Evolutionary conservation across 2,329 filamentous ascomycete genomes (phyloP), one percentile per base, ranked within the genome.

Genomic region (Claviceps sp.): DNA sequence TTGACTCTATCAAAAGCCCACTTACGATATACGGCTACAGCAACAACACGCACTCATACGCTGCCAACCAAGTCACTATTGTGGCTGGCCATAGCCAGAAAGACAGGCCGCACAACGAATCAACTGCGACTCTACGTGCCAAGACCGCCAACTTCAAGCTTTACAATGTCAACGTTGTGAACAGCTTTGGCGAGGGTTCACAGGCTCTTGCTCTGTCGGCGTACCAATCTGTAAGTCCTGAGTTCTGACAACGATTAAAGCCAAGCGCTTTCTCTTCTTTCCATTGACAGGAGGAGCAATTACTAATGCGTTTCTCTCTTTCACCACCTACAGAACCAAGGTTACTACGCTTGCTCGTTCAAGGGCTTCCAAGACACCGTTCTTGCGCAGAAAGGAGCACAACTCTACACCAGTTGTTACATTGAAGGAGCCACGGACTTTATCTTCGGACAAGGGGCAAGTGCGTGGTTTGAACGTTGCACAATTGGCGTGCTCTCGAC

Each of bases 21-120:
- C 64, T 82, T 26, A 76, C 73, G 34, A 72, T 82, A 55, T 79
- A 78, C 59, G 82, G 82, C 23, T 76, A 77, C 59, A 83, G 81
- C 0, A 63, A 66, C 34, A 70, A 77, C 57, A 73, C 73, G 2
- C 61, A 68, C 26, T 65, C 67, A 34, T 83, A 83, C 63, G 56
- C 66, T 2, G 64, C 65, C 54, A 85, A 85, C 66, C 66, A 71
- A 40, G 82, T 82, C 37, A 82, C 71, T 55, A 67, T 76, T 53
- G 69, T 20, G 20, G 43, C 68, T 0, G 67, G 66, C 66, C 51
- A 66, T 65, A 59, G 59, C 16, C 71, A 48, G 61, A 56, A 57
- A 0, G 57, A 60, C 43, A 62, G 70, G 52, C 68, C 67, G 45
- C 73, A 62, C 56, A 77, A 83, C 54, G 79, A 83, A 57, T 60